Conservation (phyloP, 2,329 filamentous ascomycete species). For the Talaromyces sp. region DNA sequence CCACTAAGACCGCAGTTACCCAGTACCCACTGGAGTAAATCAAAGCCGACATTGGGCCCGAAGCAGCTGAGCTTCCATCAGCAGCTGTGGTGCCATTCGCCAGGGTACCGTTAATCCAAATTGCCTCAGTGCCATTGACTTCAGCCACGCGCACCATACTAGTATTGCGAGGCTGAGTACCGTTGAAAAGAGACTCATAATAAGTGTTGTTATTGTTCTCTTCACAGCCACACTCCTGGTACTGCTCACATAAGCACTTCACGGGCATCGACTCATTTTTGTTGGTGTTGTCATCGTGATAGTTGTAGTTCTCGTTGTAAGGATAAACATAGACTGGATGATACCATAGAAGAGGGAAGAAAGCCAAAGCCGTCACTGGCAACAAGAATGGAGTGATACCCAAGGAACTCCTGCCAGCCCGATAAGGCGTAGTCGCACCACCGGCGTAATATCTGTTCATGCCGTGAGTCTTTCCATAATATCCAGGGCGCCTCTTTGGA, state of each 20-base stretch:
- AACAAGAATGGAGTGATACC: conserved; percentile 56
- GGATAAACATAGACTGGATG: conserved; percentile 60
- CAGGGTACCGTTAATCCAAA: conserved; percentile 54
- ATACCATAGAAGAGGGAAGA: conserved; percentile 59
- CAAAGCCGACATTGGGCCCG: conserved; percentile 22
- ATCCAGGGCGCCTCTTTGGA: neutral
- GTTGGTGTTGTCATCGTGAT: conserved; percentile 49
- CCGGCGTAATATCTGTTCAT: conserved; percentile 58
- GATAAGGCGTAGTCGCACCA: conserved; percentile 37
- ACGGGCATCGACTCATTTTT: conserved; percentile 56
- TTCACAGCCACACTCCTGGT: conserved; percentile 61
- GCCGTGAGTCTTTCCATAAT: conserved; percentile 47
- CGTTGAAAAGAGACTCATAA: conserved; percentile 46
- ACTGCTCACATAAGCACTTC: conserved; percentile 59
- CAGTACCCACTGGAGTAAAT: conserved; percentile 45
- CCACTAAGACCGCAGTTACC: conserved; percentile 43
- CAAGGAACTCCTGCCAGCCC: conserved; percentile 36
- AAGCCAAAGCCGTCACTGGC: conserved; percentile 47
- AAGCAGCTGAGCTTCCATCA: conserved; percentile 29
- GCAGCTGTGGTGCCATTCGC: conserved; percentile 49
- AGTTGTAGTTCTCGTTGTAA: conserved; percentile 52
- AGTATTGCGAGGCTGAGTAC: conserved; percentile 43
- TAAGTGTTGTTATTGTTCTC: conserved; percentile 49
- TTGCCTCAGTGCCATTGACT: conserved; percentile 47
- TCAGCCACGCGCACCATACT: conserved; percentile 40